These are phyloP conservation scores for Auriculariales sp. DNA, from an alignment of 768 basidiomycete genomes.

Conservation along the genomic window DNA sequence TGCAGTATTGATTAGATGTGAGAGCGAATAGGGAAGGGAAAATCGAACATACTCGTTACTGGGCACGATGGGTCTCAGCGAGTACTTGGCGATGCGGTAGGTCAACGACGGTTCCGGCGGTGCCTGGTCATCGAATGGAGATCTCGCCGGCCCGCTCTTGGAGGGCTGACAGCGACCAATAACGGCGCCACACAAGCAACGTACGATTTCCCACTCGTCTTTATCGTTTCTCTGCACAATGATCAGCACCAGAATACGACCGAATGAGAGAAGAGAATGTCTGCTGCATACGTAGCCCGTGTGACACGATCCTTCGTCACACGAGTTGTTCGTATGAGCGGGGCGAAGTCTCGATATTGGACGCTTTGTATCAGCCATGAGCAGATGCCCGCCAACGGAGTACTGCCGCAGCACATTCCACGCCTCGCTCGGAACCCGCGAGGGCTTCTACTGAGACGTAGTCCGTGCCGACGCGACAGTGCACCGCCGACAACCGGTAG, in stretches of 20 bases:
- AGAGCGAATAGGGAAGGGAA: neutral
- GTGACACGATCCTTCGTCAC: conserved; percentile 48
- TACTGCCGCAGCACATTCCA: conserved; percentile 13
- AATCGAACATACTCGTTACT: conserved; percentile 39
- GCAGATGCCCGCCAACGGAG: conserved; percentile 21
- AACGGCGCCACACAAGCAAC: conserved; percentile 75
- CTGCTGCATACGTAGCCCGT: conserved; percentile 83
- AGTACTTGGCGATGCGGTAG: conserved; percentile 72
- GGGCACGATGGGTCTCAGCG: conserved; percentile 56
- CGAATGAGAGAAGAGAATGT: conserved; percentile 32
- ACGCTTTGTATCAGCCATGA: conserved; percentile 90
- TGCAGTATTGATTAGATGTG: no score
- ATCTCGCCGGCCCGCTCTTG: conserved; percentile 17
- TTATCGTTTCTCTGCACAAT: conserved; percentile 29
- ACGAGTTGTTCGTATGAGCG: conserved; percentile 81
- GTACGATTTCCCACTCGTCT: conserved; percentile 51
- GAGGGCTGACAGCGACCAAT: conserved; percentile 53
- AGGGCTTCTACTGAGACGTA: conserved; percentile 33
- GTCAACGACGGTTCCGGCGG: neutral
- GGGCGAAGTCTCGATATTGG: conserved; percentile 52
- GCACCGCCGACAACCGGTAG: conserved; percentile 44
- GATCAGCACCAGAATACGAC: conserved; percentile 10
- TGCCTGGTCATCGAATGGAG: neutral
- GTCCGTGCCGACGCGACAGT: conserved; percentile 7
- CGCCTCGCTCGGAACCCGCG: conserved; percentile 33